Conservation (phyloP, 176 grass and related monocot genomes). For the Aegilops longissima region DNA sequence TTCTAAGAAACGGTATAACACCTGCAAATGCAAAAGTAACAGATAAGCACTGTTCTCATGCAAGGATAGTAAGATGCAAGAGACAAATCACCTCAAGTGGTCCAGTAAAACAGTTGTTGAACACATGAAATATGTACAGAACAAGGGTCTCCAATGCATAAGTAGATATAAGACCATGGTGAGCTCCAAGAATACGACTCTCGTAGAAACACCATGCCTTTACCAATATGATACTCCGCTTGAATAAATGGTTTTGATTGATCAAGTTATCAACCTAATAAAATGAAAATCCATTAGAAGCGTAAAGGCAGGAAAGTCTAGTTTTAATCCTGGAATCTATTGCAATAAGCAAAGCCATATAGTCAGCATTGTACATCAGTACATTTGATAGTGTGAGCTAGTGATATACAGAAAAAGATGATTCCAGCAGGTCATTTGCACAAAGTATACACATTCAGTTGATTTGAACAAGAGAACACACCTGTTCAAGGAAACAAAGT, state of each 20-base stretch:
- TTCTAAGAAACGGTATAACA: conserved; percentile 92
- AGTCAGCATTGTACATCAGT: background rate
- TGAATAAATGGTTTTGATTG: conserved; percentile 82
- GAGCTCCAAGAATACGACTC: conserved; percentile 96
- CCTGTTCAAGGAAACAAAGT: conserved; percentile 97
- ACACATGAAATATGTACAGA: conserved; percentile 98
- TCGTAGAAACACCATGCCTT: conserved; percentile 99
- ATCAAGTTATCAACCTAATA: conserved; percentile 73
- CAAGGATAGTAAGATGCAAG: conserved; percentile 15
- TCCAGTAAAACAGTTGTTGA: conserved; percentile 82
- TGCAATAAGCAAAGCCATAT: conserved; percentile 22
- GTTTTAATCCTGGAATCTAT: background rate
- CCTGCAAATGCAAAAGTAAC: conserved; percentile 51
- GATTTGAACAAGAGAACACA: conserved; percentile 35
- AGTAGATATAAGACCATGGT: conserved; percentile 99
- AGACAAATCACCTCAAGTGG: conserved; percentile 80
- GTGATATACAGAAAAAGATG: background rate
- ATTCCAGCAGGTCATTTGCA: background rate
- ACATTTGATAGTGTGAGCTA: conserved; percentile 1
- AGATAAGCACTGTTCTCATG: conserved; percentile 31
- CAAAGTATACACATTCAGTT: conserved; percentile 6
- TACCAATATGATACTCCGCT: conserved; percentile 95
- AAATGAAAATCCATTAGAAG: conserved; percentile 41
- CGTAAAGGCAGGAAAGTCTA: conserved; percentile 33
- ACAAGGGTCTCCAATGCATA: conserved; percentile 96